Evolutionary conservation across 331 rosid species (phyloP), one percentile per base, ranked within the genome.

Genomic region (Arachis monticola): DNA sequence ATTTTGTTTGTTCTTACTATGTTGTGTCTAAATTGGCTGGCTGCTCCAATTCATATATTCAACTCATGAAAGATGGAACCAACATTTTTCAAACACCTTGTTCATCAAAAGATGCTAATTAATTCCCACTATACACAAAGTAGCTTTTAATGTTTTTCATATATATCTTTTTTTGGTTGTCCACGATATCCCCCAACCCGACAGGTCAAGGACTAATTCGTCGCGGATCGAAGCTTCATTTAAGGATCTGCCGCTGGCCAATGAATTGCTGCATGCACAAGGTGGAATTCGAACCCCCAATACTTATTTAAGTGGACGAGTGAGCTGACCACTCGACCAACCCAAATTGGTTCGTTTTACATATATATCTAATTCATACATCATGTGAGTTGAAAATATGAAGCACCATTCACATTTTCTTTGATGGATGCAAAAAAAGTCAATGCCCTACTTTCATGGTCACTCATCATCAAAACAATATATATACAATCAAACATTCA

Each of bases 361-460:
- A 17, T 17, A 17, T 17, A 17, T 27, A 27, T 27, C 30, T 27
- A 31, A 40, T 7, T 59, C 9, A 31, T 2, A 38, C 30, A 7
- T 72, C 73, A 47, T 35, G 53, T 31, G 41, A 60, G 67, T 80
- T 74, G 78, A 77, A 73, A 67, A 60, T 67, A n/a, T 30, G 44
- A 40, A 42, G 57, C 55, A 30, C 0, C 27, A 50, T 17, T 13
- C 53, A 7, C 51, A 5, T 69, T 60, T 71, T 71, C 71, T 5
- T 14, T 46, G 67, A n/a, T 31, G 71, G 69, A 27, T 22, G 73
- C 47, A 67, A 60, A 72, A 67, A 60, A 72, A 72, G 62, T 81
- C 82, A 82, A 82, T 27, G 58, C 9, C 66, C 76, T 52, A 77
- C 17, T 68, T 53, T 50, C 59, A 31, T 69, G 61, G 52, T 71